Percentiles rank a stretch among this genome's conserved stretches.
phyloP scores from a whole-genome alignment of 352 stramenopile genomes.

The Phytophthora cactorum region DNA sequence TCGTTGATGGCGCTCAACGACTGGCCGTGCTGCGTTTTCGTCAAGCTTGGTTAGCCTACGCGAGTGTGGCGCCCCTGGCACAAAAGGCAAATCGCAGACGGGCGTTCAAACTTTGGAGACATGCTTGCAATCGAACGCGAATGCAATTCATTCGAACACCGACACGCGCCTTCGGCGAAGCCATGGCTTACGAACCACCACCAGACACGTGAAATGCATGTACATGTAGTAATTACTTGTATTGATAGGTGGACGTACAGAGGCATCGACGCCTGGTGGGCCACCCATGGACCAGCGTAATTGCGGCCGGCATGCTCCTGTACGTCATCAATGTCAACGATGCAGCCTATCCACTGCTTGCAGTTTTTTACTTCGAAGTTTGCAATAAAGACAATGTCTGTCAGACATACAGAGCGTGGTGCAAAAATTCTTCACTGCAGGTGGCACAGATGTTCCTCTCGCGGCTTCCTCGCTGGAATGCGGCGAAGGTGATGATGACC shows the following conservation, averaged over 20 bases:
- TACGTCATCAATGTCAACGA: conserved; percentile 19
- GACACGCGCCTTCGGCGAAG: conserved; percentile 11
- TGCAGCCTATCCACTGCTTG: conserved; percentile 17
- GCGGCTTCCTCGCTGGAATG: conserved; percentile 26
- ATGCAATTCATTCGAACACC: conserved; percentile 19
- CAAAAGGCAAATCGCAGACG: conserved; percentile 21
- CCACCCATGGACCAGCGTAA: conserved; percentile 1
- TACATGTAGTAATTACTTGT: background rate
- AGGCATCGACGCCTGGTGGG: background rate
- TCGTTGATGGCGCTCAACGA: conserved; percentile 1
- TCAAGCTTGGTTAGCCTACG: conserved; percentile 2
- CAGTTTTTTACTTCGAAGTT: conserved; percentile 3
- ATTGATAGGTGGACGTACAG: background rate
- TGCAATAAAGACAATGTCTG: background rate
- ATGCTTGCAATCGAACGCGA: conserved; percentile 16
- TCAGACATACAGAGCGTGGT: conserved; percentile 21
- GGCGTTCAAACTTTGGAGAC: background rate
- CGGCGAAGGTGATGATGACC: conserved; percentile 7
- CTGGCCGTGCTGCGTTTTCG: conserved; percentile 14
- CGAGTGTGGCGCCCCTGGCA: conserved; percentile 9
- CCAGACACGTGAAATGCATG: background rate
- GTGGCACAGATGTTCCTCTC: conserved; percentile 26
- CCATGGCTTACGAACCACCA: conserved; percentile 2
- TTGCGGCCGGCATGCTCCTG: conserved; percentile 1
- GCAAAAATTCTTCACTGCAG: conserved; percentile 26